phyloP scores from a whole-genome alignment of 139 green algal genomes.

The Chlamydomonas sphaeroides region DNA sequence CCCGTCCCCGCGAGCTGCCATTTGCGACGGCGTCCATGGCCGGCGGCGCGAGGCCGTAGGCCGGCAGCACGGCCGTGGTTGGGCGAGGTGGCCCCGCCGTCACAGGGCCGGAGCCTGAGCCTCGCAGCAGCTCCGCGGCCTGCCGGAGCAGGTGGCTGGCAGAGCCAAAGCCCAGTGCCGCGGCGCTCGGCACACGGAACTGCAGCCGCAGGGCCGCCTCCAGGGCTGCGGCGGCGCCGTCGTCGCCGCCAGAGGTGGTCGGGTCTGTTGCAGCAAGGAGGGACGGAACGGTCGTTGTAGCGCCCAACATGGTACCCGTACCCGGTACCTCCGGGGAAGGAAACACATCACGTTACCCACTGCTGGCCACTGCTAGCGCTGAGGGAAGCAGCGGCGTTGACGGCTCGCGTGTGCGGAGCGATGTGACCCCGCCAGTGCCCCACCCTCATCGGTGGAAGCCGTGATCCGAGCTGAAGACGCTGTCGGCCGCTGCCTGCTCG shows the following conservation, averaged over 20 bases:
- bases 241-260: not conserved
- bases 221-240: not conserved
- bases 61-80: conserved; percentile 2
- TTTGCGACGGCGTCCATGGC: not conserved
- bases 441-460: too few species aligned
- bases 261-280: too few species aligned
- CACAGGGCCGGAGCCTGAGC: not conserved
- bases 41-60: not conserved
- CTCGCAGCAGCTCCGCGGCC: too few species aligned
- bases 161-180: not conserved
- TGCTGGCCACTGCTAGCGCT: too few species aligned
- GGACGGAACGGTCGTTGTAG: not conserved
- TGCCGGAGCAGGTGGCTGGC: not conserved
- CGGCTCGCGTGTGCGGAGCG: too few species aligned
- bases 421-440: too few species aligned
- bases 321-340: too few species aligned
- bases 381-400: too few species aligned
- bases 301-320: not conserved
- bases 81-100: too few species aligned
- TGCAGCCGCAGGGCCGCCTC: conserved; percentile 1
- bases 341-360: too few species aligned
- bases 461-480: too few species aligned
- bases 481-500: not conserved
- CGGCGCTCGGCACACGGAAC: not conserved
- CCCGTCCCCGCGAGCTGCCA: not conserved